Evolutionary conservation across 176 grass and related monocot species (phyloP), one percentile per base, ranked within the genome.

Genomic region (Raddia guianensis): DNA sequence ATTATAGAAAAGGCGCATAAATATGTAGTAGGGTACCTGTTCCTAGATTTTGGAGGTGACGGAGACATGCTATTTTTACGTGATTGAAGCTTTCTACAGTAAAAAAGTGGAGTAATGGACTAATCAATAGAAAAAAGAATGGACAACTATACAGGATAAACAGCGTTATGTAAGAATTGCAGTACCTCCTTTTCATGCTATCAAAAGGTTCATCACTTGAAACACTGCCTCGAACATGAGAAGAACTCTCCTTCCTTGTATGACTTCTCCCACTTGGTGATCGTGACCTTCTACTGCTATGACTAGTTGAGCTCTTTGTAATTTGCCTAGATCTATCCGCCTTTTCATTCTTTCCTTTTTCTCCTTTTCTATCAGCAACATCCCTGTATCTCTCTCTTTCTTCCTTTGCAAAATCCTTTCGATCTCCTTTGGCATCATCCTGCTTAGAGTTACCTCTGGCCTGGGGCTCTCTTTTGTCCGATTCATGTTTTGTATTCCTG

Each of bases 161-260:
- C 32, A 86, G 15, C 7, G 11, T 49, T 44, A 47, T 5, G 37
- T 63, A 45, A 74, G 68, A 58, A 45, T 89, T 44, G 55, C 11
- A 33, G 45, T 54, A 91, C 84, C 84, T 89, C 81, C 61, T 91
- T 82, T 89, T 93, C 34, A 50, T 50, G 75, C 70, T 81, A 35
- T 94, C 92, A 76, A 77, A 89, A 89, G 77, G 89, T 35, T 94
- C 92, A 8, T 89, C 86, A 68, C 84, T 87, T 63, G 84, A 87
- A 78, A 82, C 73, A 88, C 85, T 88, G 11, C 80, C 86, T 79
- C 21, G 80, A 61, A 64, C 87, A 79, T 67, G 92, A 77, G 78
- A 90, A 56, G 80, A 91, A 45, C n/a, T 91, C 57, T 94, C 92
- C 52, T 89, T 91, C 58, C 73, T 82, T 76, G 20, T 67, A 50